Conservation (phyloP, 805 yeast genomes). For the Kuraishia cidri region DNA sequence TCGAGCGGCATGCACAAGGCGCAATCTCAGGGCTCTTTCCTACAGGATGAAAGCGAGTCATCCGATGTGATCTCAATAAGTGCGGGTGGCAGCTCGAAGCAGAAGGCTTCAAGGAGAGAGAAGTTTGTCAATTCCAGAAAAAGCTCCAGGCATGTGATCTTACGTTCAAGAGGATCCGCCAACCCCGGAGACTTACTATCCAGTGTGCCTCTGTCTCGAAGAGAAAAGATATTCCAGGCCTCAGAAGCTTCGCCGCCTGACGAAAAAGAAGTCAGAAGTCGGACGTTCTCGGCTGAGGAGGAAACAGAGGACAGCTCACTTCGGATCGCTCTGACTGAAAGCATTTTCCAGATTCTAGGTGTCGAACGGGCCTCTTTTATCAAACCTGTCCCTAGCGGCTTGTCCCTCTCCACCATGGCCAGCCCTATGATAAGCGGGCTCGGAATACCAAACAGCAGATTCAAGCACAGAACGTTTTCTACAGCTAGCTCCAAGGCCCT, state of each 20-base stretch:
- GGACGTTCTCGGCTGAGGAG: conserved; percentile 46
- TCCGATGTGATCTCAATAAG: no score
- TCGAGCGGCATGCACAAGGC: no score
- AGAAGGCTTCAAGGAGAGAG: no score
- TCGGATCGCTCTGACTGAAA: conserved; percentile 59
- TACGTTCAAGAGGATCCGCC: conserved; percentile 45
- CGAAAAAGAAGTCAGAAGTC: conserved; percentile 17
- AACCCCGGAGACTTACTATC: conserved; percentile 86
- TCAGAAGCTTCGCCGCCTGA: conserved; percentile 1
- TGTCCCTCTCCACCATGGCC: background rate
- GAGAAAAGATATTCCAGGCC: background rate
- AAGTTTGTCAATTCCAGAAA: no score
- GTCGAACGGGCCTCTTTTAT: conserved; percentile 24
- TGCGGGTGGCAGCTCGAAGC: no score
- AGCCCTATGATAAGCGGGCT: background rate
- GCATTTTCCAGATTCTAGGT: conserved; percentile 62
- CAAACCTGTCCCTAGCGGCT: background rate
- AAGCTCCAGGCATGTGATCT: conserved; percentile 26
- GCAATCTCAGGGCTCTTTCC: no score
- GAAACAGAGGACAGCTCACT: conserved; percentile 65
- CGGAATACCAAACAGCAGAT: background rate
- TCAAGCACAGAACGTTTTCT: background rate
- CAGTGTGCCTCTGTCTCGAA: conserved; percentile 62
- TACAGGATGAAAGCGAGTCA: no score
- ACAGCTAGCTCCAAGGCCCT: background rate